Evolutionary conservation across 106 monocot species (phyloP).

Genomic region (Hemerocallis citrina): DNA sequence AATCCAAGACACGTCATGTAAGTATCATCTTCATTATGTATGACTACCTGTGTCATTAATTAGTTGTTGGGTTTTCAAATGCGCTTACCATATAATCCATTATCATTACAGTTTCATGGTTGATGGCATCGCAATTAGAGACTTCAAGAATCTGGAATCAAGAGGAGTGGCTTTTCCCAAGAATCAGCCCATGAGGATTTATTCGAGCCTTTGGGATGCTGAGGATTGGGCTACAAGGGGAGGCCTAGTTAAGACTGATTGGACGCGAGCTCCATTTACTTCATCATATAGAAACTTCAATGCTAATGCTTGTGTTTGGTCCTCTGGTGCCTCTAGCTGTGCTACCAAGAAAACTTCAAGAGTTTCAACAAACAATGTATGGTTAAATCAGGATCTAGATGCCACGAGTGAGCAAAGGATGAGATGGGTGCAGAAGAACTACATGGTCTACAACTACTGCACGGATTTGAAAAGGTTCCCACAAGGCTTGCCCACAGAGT

Average conservation of each 20-base stretch:
- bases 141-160: slow-evolving; percentile 38
- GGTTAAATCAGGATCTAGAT: slow-evolving; percentile 12
- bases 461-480: slow-evolving; percentile 8
- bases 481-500: slow-evolving; percentile 9
- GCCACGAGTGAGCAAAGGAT: slow-evolving; percentile 5
- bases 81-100: too few species aligned
- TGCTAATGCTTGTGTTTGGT: slow-evolving; percentile 25
- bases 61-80: too few species aligned
- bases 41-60: too few species aligned
- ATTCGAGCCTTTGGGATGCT: slow-evolving; percentile 45
- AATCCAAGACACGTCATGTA: slow-evolving; percentile 8
- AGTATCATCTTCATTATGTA: background rate
- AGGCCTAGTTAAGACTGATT: slow-evolving; percentile 49
- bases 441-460: slow-evolving; percentile 17
- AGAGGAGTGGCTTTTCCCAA: slow-evolving; percentile 32
- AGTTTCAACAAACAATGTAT: background rate
- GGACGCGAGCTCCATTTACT: slow-evolving; percentile 32
- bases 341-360: background rate
- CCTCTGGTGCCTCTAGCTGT: slow-evolving; percentile 14
- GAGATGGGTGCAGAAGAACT: slow-evolving; percentile 12
- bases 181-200: slow-evolving; percentile 39
- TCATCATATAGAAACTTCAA: slow-evolving; percentile 37
- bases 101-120: slow-evolving; percentile 21
- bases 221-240: slow-evolving; percentile 42
- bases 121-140: slow-evolving; percentile 32